Percentiles rank a stretch among this genome's conserved stretches.
These are phyloP conservation scores for Hypocrella siamensis DNA, from an alignment of 2,329 filamentous ascomycete genomes.

Conservation along the genomic window DNA sequence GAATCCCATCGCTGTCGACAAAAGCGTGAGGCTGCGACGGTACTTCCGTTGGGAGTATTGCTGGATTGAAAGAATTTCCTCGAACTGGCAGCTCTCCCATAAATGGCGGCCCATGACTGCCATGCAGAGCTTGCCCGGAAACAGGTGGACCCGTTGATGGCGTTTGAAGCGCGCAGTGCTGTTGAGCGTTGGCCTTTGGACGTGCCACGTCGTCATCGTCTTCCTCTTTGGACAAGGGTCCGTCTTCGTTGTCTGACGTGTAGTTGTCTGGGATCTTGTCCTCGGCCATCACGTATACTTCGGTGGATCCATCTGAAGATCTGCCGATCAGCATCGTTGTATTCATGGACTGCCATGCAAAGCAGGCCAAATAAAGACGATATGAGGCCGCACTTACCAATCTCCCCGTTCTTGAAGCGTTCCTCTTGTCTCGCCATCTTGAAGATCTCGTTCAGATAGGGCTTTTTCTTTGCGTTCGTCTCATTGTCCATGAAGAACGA, in stretches of 20 bases:
- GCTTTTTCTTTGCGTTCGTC: conserved; percentile 37
- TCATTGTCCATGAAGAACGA: conserved; percentile 43
- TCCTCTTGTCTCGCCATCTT: conserved; percentile 42
- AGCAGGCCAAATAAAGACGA: not conserved
- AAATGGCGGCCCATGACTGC: conserved; percentile 17
- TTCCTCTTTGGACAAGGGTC: conserved; percentile 22
- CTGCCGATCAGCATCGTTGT: conserved; percentile 5
- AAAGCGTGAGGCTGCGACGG: conserved; percentile 23
- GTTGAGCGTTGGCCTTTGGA: conserved; percentile 11
- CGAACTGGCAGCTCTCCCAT: conserved; percentile 29
- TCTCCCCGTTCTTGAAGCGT: conserved; percentile 36
- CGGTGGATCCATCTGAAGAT: conserved; percentile 27
- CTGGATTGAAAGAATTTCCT: conserved; percentile 20
- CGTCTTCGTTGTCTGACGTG: conserved; percentile 30
- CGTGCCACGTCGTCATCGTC: conserved; percentile 24
- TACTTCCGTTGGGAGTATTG: conserved; percentile 26
- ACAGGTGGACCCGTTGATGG: conserved; percentile 19
- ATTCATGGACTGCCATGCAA: too few relatives aligned
- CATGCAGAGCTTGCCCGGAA: conserved; percentile 15
- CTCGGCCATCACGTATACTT: conserved; percentile 34
- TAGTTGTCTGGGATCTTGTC: conserved; percentile 33
- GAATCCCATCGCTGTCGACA: conserved; percentile 19
- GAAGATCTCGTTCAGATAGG: conserved; percentile 44
- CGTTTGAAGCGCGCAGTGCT: conserved; percentile 19
- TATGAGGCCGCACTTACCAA: conserved; percentile 26